phyloP scores from a whole-genome alignment of 1,139 yeast genomes.

The Eremothecium coryli region DNA sequence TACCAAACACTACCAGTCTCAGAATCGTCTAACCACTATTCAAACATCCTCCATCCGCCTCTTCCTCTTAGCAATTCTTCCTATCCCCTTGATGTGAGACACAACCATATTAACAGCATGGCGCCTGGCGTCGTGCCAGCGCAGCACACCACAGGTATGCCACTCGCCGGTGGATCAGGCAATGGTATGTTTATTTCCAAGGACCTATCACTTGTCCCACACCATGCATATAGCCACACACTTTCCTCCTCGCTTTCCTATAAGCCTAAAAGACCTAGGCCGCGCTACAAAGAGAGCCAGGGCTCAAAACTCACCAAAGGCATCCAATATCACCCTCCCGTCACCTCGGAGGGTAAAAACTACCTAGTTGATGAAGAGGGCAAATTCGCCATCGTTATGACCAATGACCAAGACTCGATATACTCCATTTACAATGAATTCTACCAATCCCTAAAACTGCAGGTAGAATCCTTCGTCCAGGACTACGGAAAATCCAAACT shows the following conservation, averaged over 20 bases:
- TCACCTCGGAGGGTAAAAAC: slow-evolving; percentile 9
- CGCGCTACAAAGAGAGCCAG: slow-evolving; percentile 5
- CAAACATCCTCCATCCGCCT: slow-evolving; percentile 1
- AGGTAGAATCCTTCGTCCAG: slow-evolving; percentile 9
- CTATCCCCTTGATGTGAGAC: not conserved
- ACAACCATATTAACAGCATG: not conserved
- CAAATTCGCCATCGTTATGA: slow-evolving; percentile 11
- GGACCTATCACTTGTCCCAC: not conserved
- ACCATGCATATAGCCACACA: not conserved
- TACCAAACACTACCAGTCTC: slow-evolving; percentile 3
- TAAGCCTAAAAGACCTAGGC: slow-evolving; percentile 1
- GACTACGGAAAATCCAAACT: slow-evolving; percentile 11
- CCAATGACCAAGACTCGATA: slow-evolving; percentile 11
- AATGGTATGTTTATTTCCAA: not conserved
- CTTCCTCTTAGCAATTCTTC: too few relatives aligned
- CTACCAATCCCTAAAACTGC: slow-evolving; percentile 12
- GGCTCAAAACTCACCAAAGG: slow-evolving; percentile 10
- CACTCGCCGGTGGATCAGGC: not conserved
- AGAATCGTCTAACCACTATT: not conserved
- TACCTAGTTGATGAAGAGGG: slow-evolving; percentile 11
- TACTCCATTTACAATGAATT: slow-evolving; percentile 13
- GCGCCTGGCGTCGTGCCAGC: not conserved
- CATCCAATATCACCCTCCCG: slow-evolving; percentile 10
- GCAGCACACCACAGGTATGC: not conserved
- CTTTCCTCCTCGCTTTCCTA: not conserved